A percentile compares a stretch with the other conserved stretches of the same genome.
phyloP scores from a whole-genome alignment of 345 rosid genomes.

The Combretum micranthum region DNA sequence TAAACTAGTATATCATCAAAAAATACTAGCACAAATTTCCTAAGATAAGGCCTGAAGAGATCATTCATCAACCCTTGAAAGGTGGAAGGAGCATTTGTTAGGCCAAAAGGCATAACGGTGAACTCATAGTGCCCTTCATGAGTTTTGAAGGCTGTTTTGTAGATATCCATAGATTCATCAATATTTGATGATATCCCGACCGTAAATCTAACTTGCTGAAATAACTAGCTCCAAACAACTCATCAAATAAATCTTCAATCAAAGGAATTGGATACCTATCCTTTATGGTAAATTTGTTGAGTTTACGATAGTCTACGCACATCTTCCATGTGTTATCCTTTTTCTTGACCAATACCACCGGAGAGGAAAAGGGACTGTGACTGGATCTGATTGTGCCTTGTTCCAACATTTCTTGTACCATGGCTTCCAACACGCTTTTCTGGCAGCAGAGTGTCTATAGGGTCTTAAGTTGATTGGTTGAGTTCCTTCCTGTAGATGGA shows the following conservation, averaged over 20 bases:
- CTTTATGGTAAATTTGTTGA: background rate
- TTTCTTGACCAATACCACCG: background rate
- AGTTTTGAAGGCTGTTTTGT: too few relatives aligned
- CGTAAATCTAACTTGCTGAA: background rate
- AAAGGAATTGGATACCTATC: background rate
- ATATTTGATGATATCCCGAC: background rate
- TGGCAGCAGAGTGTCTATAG: too few relatives aligned
- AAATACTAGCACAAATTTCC: background rate
- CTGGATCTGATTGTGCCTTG: background rate
- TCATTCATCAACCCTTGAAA: background rate
- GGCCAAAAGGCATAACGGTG: background rate
- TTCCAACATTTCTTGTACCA: background rate
- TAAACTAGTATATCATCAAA: background rate
- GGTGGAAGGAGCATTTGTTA: background rate
- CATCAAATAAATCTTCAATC: background rate
- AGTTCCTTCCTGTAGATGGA: too few relatives aligned
- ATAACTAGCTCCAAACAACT: background rate
- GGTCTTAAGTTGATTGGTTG: too few relatives aligned
- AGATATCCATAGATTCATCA: too few relatives aligned
- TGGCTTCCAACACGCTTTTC: background rate
- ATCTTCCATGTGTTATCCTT: background rate
- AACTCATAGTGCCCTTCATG: background rate
- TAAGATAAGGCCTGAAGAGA: background rate
- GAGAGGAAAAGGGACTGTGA: background rate
- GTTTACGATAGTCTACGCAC: too few relatives aligned